Conservation (phyloP, 148 eudicot species). For the Vaccinium vitisidaea region DNA sequence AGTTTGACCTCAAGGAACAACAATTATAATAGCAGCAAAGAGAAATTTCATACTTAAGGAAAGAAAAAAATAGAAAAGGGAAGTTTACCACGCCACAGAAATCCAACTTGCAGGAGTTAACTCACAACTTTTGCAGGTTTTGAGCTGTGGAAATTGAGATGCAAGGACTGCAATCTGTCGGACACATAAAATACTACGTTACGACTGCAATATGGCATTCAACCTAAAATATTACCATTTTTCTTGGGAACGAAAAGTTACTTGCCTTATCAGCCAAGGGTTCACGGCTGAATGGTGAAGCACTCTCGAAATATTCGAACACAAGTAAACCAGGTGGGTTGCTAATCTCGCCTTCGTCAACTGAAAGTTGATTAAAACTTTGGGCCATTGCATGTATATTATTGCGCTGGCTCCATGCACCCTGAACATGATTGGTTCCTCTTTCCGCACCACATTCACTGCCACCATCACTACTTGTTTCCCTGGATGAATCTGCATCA, state of each 20-base stretch:
- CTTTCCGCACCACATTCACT: constrained; percentile 54
- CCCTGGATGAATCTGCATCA: constrained; percentile 75
- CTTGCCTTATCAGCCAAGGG: constrained; percentile 92
- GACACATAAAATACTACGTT: constrained; percentile 7
- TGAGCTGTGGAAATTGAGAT: constrained; percentile 57
- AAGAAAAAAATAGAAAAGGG: not conserved
- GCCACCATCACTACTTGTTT: constrained; percentile 70
- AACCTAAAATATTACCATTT: not conserved
- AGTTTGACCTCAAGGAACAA: constrained; percentile 12
- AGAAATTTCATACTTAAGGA: not conserved
- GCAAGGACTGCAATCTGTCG: constrained; percentile 71
- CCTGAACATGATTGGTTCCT: constrained; percentile 30
- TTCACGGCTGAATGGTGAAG: constrained; percentile 73
- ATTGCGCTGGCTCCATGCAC: constrained; percentile 41
- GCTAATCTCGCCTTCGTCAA: constrained; percentile 60
- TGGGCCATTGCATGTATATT: constrained; percentile 32
- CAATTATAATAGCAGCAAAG: not conserved
- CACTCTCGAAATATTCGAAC: constrained; percentile 68
- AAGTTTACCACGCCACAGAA: constrained; percentile 91
- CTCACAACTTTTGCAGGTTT: constrained; percentile 74
- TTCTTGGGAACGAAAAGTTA: not conserved
- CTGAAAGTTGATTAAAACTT: constrained; percentile 44
- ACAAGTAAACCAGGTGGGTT: constrained; percentile 60
- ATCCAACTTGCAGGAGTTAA: constrained; percentile 82
- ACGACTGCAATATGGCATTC: not conserved